These are phyloP conservation scores for Amanita rubescens DNA, from an alignment of 768 basidiomycete genomes.

Conservation along the genomic window DNA sequence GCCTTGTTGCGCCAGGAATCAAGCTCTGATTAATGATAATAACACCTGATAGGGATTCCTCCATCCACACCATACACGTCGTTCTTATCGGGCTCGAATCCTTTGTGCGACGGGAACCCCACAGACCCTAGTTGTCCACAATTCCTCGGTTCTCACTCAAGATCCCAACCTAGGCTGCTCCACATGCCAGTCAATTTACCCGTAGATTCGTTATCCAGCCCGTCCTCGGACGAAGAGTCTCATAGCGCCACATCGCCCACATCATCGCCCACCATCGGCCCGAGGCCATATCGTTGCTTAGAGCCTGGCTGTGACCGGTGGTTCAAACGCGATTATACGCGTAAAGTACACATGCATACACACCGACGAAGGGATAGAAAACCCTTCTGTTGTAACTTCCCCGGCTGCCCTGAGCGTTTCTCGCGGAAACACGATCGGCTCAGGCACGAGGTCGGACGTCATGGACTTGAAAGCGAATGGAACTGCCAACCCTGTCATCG, in stretches of 20 bases:
- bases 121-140: not conserved
- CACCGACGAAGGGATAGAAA: conserved; percentile 7
- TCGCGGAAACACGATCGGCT: conserved; percentile 9
- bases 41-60: not conserved
- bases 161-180: not conserved
- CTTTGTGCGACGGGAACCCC: not conserved
- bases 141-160: not conserved
- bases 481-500: conserved; percentile 8
- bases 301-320: conserved; percentile 7
- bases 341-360: conserved; percentile 9
- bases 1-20: not conserved
- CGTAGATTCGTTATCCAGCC: not conserved
- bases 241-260: not conserved
- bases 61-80: not conserved
- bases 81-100: not conserved
- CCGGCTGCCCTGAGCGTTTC: conserved; percentile 8
- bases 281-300: conserved; percentile 7
- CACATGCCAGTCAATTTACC: not conserved
- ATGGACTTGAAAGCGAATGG: conserved; percentile 9
- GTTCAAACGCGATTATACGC: conserved; percentile 10
- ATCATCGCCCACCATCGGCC: not conserved
- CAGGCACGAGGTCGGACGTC: conserved; percentile 7
- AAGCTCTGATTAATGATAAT: not conserved
- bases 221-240: not conserved
- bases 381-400: conserved; percentile 4